Base-by-base conservation (phyloP, 441 rosid species). In the Bruguiera hainesii region DNA sequence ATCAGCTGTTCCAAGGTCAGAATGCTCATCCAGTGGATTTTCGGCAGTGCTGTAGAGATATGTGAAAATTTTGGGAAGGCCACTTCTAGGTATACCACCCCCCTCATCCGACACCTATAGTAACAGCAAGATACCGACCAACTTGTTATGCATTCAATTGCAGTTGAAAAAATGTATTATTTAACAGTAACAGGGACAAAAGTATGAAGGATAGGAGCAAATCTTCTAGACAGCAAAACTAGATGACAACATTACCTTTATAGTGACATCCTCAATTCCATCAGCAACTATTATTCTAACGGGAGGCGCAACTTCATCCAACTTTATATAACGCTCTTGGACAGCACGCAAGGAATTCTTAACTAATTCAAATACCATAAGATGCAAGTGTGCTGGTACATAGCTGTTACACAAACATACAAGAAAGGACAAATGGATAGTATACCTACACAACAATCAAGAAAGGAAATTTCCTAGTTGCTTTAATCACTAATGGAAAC, bases 261-360 rank as follows among this genome's bases (percentile, higher is more conserved):
- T 89, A 10, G 97, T 88, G 58, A 94, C 97, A 73, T 91, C 98
- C 87, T 94, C 97, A 11, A 87, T 78, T 60, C 99, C 99, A 67
- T 91, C 97, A 56, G 98, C 97, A 73, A 94, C 96, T 61, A 94
- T 81, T 31, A 94, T 85, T 49, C 93, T 85, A 63, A 91, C 63
- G n/a, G 94, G 88, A 66, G 93, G 97, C 57, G 93, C 82, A 76
- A 85, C 82, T 83, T 79, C 84, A 61, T 94, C 97, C 0, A 85
- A 87, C 73, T 91, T 93, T 85, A 89, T 70, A 58, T 29, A 83
- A 68, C 81, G 79, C 80, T 94, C 97, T 83, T 94, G 94, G 61
- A 91, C 96, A 72, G 94, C 94, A 62, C 94, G 96, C 66, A 95
- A 75, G 18, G 97, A 91, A 81, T 95, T 95, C 89, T 95, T 95